A percentile compares a stretch with the other conserved stretches of the same genome.
Conservation (phyloP, 75 land plant species). For the Picea sitchensis region DNA sequence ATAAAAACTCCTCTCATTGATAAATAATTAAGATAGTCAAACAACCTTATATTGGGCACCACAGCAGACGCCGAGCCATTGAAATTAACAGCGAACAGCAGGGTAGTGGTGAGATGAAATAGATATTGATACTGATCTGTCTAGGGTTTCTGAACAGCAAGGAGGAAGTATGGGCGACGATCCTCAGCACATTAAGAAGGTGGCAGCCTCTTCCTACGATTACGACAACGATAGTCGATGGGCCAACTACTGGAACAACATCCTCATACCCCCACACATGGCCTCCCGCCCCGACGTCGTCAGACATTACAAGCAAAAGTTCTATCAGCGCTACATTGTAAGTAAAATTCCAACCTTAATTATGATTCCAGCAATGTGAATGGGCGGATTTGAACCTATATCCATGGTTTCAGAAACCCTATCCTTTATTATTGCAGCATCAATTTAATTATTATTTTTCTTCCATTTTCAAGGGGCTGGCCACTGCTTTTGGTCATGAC, state of each 20-base stretch:
- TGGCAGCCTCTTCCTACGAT: constrained; percentile 78
- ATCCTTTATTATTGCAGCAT: neutral
- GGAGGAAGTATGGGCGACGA: constrained; percentile 32
- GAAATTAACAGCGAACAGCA: too few species aligned
- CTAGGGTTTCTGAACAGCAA: too few species aligned
- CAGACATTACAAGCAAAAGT: constrained; percentile 94
- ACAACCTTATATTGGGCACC: too few species aligned
- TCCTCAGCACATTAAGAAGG: constrained; percentile 59
- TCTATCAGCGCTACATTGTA: constrained; percentile 96
- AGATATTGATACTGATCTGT: too few species aligned
- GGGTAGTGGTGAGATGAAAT: too few species aligned
- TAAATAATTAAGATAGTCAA: too few species aligned
- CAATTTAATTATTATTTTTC: too few species aligned
- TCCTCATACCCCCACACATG: constrained; percentile 89
- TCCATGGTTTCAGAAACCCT: neutral
- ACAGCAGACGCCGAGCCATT: too few species aligned
- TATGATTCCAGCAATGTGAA: neutral
- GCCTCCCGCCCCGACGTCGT: constrained; percentile 80
- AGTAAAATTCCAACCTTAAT: neutral
- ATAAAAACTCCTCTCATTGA: too few species aligned
- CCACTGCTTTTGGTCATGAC: too few species aligned
- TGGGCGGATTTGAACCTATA: neutral
- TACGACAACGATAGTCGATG: constrained; percentile 86
- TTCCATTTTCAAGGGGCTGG: too few species aligned
- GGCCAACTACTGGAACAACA: constrained; percentile 98